Base-by-base conservation (phyloP, 345 rosid genomes). In the Arabidopsis arenosa region DNA sequence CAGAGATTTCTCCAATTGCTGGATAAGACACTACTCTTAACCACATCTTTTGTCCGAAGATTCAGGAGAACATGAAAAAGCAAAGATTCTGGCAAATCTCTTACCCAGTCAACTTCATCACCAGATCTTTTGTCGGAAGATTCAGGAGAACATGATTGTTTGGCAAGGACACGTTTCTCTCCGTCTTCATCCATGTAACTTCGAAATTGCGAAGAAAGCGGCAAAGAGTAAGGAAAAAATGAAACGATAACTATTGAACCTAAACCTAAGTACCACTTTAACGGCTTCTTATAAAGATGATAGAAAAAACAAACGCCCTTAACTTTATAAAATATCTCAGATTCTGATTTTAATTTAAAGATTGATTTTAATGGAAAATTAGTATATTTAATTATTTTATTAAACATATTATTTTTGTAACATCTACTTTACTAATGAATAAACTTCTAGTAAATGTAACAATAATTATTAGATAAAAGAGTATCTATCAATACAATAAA, bases 1-100 rank as follows among this genome's bases (percentile, higher is more conserved):
- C 37, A 63, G 12, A 63, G 53, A 13, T 63, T 6, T 41, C 36
- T 63, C 67, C 68, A 63, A 12, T 33, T 44, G 2, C 2, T 63
- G 3, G 53, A 21, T 43, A 63, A 43, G 2, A 13, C 37, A 13
- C 68, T 7, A 2, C 5, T 64, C 12, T 44, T 44, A 14, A 64
- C 40, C 4, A 43, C 55, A 26, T 44, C 11, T 7, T 45, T 64
- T 7, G 36, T 64, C 5, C 53, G 21, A 10, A 63, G 52, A 13
- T 21, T 17, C 35, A 41, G 21, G 21, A 63, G 36, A 9, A 63
- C 12, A n/a, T 12, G 68, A 4, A 9, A 43, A 6, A 63, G 2
- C 17, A 63, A 40, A 5, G 7, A 23, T 5, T 63, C 68, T 41
- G 13, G 68, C 48, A 63, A 63, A 7, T 26, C 28, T 7, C 53